Evolutionary conservation across 225 moss, liverwort and hornwort species (phyloP), one percentile per base, ranked within the genome.

Genomic region (Sphagnum tenellum): DNA sequence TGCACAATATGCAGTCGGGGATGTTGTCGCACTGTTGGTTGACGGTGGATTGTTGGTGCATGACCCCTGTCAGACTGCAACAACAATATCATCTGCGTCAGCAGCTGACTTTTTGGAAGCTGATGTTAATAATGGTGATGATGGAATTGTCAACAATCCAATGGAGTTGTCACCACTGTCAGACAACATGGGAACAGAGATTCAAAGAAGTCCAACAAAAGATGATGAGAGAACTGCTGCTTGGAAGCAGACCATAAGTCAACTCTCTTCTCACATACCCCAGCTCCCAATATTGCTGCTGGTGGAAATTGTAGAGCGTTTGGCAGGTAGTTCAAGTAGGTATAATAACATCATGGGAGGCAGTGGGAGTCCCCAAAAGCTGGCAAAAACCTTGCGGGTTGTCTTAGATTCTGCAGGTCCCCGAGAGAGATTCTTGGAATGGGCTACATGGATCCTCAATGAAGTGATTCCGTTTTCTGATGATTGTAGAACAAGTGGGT

Each of bases 11-110:
- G 83, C 89, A 72, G 71, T 74, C 47, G 75, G 80, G 51, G 86
- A 95, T 67, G 66, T 95, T 66, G 70, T 89, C 45, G 81, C 73
- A 56, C 64, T 87, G 57, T 70, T 91, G 50, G 91, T 87, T 56
- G 75, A 80, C 59, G 74, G 85, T 56, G 81, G 89, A 44, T 71
- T 94, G 57, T 74, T 94, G 77, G 83, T 82, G 75, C 83, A 83
- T 66, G 78, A 80, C 50, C 63, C 69, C 8, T 63, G 76, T 48
- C 72, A 78, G 4, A 69, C 57, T 58, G 70, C 75, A 62, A 29
- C 29, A 29, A 29, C 29, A 29, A 29, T 29, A 29, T 1, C 29
- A 29, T 29, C 29, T 29, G 29, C 29, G 29, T 29, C 29, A 29
- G 29, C 29, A 29, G 29, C 29, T 29, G 29, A 29, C 29, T 29